Conservation (phyloP, 2,329 filamentous ascomycete species). For the Penicillium occitanis region DNA sequence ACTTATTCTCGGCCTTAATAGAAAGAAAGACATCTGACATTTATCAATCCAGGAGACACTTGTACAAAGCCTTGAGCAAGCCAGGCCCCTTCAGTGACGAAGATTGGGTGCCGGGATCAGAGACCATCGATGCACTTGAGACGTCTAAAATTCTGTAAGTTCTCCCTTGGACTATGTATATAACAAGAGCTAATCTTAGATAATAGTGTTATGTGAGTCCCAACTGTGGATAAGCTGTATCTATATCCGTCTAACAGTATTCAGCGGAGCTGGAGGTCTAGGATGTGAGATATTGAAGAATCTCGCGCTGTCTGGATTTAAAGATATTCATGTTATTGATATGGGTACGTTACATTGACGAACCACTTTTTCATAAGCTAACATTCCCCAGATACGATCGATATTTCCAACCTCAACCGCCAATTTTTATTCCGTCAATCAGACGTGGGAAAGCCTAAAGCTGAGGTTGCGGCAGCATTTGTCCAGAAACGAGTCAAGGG, state of each 20-base stretch:
- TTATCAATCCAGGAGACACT: constrained; percentile 64
- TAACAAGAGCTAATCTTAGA: background rate
- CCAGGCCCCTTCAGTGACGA: constrained; percentile 79
- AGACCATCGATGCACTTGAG: constrained; percentile 59
- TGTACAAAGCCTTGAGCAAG: constrained; percentile 75
- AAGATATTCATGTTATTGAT: constrained; percentile 96
- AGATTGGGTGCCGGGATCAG: constrained; percentile 53
- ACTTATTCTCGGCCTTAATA: background rate
- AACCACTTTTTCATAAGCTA: background rate
- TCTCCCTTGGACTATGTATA: background rate
- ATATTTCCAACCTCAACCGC: constrained; percentile 95
- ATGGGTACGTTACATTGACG: constrained; percentile 66
- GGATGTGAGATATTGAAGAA: constrained; percentile 98
- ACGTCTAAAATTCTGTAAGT: constrained; percentile 72
- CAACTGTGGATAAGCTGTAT: constrained; percentile 13
- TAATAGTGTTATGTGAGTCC: constrained; percentile 11
- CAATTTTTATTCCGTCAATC: constrained; percentile 92
- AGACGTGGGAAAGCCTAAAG: constrained; percentile 92
- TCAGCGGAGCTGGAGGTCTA: constrained; percentile 84
- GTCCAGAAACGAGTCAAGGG: constrained; percentile 87
- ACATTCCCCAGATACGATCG: constrained; percentile 76
- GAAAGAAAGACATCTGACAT: constrained; percentile 4
- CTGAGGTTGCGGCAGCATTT: constrained; percentile 86
- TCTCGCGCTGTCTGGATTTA: constrained; percentile 91
- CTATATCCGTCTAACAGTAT: constrained; percentile 32